Evolutionary conservation across 2,329 filamentous ascomycete species (phyloP).

Genomic region (Talaromyces verruculosus): DNA sequence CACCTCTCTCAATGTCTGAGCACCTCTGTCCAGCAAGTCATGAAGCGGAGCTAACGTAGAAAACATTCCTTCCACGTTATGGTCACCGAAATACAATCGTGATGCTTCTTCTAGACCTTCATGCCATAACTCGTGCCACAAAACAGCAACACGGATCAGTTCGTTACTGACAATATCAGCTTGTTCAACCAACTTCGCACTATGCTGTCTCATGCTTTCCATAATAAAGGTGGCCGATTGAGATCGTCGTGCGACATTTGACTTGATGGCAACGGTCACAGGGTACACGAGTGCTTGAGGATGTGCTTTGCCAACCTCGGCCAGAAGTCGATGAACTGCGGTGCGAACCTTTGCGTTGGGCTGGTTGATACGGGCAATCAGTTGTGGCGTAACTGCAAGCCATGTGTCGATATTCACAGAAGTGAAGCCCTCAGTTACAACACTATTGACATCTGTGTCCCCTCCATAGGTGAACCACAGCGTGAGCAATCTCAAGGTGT

Average conservation of each 20-base stretch:
- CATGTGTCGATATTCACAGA: constrained; percentile 96
- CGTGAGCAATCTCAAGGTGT: constrained; percentile 87
- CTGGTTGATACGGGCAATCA: constrained; percentile 97
- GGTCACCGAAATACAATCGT: constrained; percentile 92
- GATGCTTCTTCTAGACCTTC: constrained; percentile 97
- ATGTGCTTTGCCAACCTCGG: constrained; percentile 89
- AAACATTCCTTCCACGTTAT: constrained; percentile 98
- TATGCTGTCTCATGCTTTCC: constrained; percentile 97
- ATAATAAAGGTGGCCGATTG: constrained; percentile 90
- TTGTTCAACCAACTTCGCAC: constrained; percentile 86
- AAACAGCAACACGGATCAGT: constrained; percentile 89
- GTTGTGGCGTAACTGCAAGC: constrained; percentile 95
- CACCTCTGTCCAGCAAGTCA: constrained; percentile 83
- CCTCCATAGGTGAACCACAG: constrained; percentile 96
- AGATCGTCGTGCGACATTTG: constrained; percentile 78
- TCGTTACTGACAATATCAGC: constrained; percentile 94
- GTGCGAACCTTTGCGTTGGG: constrained; percentile 84
- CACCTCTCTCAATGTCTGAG: constrained; percentile 90
- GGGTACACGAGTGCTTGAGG: constrained; percentile 97
- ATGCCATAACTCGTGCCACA: constrained; percentile 99
- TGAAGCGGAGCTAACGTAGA: constrained; percentile 85
- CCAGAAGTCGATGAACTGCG: constrained; percentile 86
- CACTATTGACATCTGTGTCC: constrained; percentile 79
- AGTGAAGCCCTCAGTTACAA: constrained; percentile 85
- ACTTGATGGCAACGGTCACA: constrained; percentile 97